Percentiles rank a stretch among this genome's conserved stretches.
phyloP scores from a whole-genome alignment of 345 rosid species.

The Ricinus communis region DNA sequence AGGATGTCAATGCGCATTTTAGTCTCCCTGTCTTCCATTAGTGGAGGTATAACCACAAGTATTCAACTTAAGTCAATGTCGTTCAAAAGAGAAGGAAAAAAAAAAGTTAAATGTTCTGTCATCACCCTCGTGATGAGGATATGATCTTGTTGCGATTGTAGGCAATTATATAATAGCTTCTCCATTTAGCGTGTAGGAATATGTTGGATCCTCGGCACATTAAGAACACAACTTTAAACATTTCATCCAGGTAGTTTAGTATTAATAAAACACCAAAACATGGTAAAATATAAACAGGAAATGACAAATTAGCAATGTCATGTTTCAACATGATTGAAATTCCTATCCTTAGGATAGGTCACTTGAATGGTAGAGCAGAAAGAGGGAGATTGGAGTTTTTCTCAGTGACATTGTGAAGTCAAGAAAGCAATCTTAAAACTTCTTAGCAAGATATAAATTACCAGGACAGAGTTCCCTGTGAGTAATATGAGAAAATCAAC shows the following conservation, averaged over 20 bases:
- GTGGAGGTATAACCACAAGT: background rate
- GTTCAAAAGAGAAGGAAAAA: background rate
- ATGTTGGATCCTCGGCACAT: background rate
- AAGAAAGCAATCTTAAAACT: conserved; percentile 1
- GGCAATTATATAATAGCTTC: background rate
- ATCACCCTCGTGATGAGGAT: background rate
- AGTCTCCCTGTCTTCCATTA: background rate
- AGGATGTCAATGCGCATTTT: background rate
- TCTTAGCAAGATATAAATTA: background rate
- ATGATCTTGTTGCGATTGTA: background rate
- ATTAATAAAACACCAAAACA: background rate
- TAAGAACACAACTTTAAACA: background rate
- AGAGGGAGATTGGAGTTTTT: background rate
- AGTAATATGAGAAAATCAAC: background rate
- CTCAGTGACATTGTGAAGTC: background rate
- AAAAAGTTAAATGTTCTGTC: background rate
- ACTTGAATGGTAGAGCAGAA: background rate
- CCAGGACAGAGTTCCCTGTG: conserved; percentile 19
- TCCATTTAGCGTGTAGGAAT: background rate
- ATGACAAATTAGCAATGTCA: too few species aligned
- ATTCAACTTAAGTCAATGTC: background rate
- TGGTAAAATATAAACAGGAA: background rate
- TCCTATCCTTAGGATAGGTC: too few species aligned
- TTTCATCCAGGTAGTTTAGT: background rate
- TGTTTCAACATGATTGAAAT: background rate